These are phyloP conservation scores for Poa annua DNA, from an alignment of 176 grass and related monocot species.

Conservation along the genomic window DNA sequence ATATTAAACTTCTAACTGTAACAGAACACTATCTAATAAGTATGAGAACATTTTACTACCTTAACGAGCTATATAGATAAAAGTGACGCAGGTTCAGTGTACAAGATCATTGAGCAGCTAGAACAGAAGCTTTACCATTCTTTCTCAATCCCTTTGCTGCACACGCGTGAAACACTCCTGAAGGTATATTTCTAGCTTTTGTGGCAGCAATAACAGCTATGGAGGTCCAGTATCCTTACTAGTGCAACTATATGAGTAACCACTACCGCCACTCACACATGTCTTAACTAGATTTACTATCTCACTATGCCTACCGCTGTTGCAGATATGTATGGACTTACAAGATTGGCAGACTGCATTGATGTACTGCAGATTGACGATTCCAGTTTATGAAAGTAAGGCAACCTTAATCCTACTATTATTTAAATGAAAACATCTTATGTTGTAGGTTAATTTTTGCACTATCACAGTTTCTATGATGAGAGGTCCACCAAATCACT, in stretches of 20 bases:
- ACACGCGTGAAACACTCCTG: constrained; percentile 76
- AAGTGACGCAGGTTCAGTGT: constrained; percentile 64
- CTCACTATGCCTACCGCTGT: constrained; percentile 28
- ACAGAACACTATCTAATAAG: constrained; percentile 10
- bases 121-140: constrained; percentile 64
- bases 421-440: constrained; percentile 35
- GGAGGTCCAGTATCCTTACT: neutral
- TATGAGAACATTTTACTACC: constrained; percentile 16
- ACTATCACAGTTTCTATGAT: constrained; percentile 11
- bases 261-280: neutral
- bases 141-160: constrained; percentile 73
- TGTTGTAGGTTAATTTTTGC: neutral
- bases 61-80: constrained; percentile 62
- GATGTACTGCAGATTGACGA: constrained; percentile 80
- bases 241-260: neutral
- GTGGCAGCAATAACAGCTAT: neutral
- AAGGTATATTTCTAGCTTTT: constrained; percentile 64
- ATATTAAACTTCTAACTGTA: neutral
- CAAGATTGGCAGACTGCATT: constrained; percentile 79
- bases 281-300: neutral
- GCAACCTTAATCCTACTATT: constrained; percentile 28
- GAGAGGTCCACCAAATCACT: neutral
- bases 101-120: constrained; percentile 67
- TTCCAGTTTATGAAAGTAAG: constrained; percentile 90
- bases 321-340: constrained; percentile 82